Evolutionary conservation across 345 rosid species (phyloP).

Genomic region (Eucalyptus lansdowneana): DNA sequence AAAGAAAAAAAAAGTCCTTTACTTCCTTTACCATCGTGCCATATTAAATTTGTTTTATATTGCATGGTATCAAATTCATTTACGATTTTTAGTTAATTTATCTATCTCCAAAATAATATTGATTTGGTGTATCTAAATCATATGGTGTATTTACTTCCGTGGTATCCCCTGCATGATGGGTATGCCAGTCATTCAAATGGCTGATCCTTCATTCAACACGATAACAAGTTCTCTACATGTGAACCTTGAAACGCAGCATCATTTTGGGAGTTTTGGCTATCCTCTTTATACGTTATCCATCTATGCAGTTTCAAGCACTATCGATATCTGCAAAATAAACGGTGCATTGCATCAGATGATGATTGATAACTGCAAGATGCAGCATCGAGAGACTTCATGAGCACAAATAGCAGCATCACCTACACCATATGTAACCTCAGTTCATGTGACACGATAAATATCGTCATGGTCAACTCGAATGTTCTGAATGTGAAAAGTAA

Average conservation of each 20-base stretch:
- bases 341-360: neutral
- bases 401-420: neutral
- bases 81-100: neutral
- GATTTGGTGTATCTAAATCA: neutral
- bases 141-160: neutral
- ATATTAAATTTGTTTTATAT: neutral
- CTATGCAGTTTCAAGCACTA: constrained; percentile 14
- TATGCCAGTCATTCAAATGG: no score
- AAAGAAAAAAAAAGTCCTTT: neutral
- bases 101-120: neutral
- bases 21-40: accelerated
- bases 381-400: neutral
- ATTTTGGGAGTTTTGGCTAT: neutral
- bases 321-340: constrained; percentile 4
- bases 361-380: neutral
- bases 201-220: no score
- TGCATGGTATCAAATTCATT: neutral
- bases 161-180: no score
- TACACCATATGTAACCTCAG: neutral
- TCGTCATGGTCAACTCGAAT: neutral
- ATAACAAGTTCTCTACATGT: no score
- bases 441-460: neutral
- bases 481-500: neutral
- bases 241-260: neutral
- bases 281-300: neutral